These are phyloP conservation scores for Tremellales sp. DNA, from an alignment of 1,284 basidiomycete genomes.

Conservation along the genomic window DNA sequence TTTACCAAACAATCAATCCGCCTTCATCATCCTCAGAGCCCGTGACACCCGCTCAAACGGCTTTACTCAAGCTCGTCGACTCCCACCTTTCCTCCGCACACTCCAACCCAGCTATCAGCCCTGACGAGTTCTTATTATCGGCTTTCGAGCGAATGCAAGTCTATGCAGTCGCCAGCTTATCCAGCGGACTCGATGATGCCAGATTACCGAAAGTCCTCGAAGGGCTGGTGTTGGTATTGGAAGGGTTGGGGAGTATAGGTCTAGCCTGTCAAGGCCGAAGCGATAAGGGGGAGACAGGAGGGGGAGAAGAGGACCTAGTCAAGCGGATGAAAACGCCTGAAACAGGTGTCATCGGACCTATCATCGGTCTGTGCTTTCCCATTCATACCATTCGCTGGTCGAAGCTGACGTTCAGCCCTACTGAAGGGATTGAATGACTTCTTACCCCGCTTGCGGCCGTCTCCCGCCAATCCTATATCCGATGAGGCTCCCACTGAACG, in stretches of 20 bases:
- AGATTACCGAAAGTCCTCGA: constrained; percentile 61
- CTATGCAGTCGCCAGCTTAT: constrained; percentile 27
- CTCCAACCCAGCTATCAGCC: constrained; percentile 3
- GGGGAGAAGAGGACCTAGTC: constrained; percentile 26
- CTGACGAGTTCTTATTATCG: constrained; percentile 19
- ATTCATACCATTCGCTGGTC: background rate
- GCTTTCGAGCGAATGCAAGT: constrained; percentile 18
- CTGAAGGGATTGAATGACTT: constrained; percentile 66
- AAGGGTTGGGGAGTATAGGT: constrained; percentile 66
- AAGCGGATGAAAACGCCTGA: constrained; percentile 19
- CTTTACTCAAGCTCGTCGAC: constrained; percentile 77
- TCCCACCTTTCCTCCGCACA: constrained; percentile 57
- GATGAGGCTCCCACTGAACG: background rate
- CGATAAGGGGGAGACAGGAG: constrained; percentile 8
- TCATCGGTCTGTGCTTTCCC: constrained; percentile 65
- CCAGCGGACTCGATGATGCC: constrained; percentile 33
- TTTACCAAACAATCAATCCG: constrained; percentile 38
- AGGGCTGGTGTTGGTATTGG: constrained; percentile 68
- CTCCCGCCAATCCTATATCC: background rate
- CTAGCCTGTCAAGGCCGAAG: constrained; percentile 52
- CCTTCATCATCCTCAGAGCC: constrained; percentile 54
- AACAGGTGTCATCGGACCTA: constrained; percentile 55
- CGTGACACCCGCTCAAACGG: constrained; percentile 76
- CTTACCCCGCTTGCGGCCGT: constrained; percentile 53
- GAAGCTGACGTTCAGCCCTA: constrained; percentile 45